Percentiles rank a stretch among this genome's conserved stretches.
Evolutionary conservation across 768 basidiomycete species (phyloP).

Genomic region (Sarcodon aspratus): DNA sequence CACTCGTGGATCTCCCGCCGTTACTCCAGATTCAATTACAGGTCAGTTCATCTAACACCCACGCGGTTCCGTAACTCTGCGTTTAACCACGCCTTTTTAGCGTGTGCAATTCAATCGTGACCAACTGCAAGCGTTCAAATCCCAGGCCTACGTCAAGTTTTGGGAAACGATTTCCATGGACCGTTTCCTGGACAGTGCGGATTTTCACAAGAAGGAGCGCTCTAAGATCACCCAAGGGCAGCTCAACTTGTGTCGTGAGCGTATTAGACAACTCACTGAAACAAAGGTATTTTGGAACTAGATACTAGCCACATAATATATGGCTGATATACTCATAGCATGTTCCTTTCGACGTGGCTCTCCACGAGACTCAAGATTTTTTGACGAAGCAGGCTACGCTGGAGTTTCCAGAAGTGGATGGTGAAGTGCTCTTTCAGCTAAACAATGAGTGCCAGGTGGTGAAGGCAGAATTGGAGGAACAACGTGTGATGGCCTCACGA

Average conservation of each 20-base stretch:
- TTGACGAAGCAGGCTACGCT: conserved; percentile 36
- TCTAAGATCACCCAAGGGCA: conserved; percentile 62
- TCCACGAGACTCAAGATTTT: conserved; percentile 47
- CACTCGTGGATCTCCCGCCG: conserved; percentile 78
- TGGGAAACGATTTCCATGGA: conserved; percentile 83
- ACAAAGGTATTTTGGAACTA: conserved; percentile 43
- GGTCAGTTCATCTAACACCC: conserved; percentile 30
- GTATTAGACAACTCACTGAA: conserved; percentile 55
- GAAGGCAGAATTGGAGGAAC: conserved; percentile 41
- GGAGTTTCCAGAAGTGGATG: conserved; percentile 42
- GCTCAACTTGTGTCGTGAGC: conserved; percentile 52
- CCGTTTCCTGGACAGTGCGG: conserved; percentile 75
- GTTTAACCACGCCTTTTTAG: conserved; percentile 24
- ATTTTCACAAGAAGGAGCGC: conserved; percentile 56
- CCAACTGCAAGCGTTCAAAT: conserved; percentile 87
- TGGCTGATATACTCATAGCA: conserved; percentile 27
- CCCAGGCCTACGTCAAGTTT: conserved; percentile 91
- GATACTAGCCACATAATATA: background rate
- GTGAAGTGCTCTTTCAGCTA: conserved; percentile 41
- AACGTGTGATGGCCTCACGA: conserved; percentile 33
- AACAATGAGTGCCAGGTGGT: conserved; percentile 42
- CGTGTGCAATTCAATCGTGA: conserved; percentile 92
- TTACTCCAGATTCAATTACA: conserved; percentile 93
- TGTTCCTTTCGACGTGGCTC: conserved; percentile 42
- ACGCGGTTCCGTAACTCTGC: background rate